phyloP scores from a whole-genome alignment of 495 filamentous ascomycete species.

The Cairneyella variabilis region DNA sequence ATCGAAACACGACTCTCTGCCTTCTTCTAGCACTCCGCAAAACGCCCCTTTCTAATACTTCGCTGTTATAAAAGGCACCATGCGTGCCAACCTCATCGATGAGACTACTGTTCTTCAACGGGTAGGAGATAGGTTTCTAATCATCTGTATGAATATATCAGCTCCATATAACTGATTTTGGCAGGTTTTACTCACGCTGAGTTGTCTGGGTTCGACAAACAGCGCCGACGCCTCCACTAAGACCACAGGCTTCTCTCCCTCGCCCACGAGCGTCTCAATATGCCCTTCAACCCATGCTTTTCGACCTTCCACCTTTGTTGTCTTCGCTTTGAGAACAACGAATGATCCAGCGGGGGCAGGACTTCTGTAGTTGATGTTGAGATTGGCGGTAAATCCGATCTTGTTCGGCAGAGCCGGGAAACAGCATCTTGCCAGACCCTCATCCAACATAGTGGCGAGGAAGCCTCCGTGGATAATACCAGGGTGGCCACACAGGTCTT shows the following conservation, averaged over 20 bases:
- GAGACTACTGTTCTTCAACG: too few species aligned
- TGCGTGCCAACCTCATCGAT: too few species aligned
- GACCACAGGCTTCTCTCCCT: slow-evolving; percentile 56
- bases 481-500: slow-evolving; percentile 82
- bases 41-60: too few species aligned
- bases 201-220: slow-evolving; percentile 86
- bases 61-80: too few species aligned
- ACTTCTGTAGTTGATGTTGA: slow-evolving; percentile 84
- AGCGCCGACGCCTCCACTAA: slow-evolving; percentile 78
- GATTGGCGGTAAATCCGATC: slow-evolving; percentile 83
- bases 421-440: slow-evolving; percentile 85
- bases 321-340: slow-evolving; percentile 75
- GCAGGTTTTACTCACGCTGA: too few species aligned
- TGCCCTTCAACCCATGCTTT: slow-evolving; percentile 95
- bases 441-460: slow-evolving; percentile 87
- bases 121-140: too few species aligned
- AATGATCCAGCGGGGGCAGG: slow-evolving; percentile 75
- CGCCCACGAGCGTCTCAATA: slow-evolving; percentile 74
- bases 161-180: too few species aligned
- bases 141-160: too few species aligned
- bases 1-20: too few species aligned
- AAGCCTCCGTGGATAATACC: slow-evolving; percentile 91
- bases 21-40: too few species aligned
- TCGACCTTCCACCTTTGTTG: slow-evolving; percentile 83
- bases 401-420: slow-evolving; percentile 87